Base-by-base conservation (phyloP, 1,139 yeast genomes). In the Magnusiomyces clavatus region DNA sequence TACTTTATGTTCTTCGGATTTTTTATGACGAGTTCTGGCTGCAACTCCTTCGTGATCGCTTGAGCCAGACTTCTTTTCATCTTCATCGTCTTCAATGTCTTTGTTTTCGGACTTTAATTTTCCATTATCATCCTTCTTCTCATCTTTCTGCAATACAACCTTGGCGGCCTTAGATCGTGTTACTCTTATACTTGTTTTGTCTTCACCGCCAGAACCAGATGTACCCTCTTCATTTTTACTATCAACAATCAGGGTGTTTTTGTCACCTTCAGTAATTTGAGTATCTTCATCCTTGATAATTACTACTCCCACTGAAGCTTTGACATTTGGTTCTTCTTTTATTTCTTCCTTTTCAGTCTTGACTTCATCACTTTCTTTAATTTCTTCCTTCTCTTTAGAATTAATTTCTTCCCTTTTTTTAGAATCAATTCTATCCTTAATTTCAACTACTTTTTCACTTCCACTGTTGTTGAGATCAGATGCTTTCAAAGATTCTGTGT, bases 81-180 rank as follows among this genome's bases (percentile, higher is more conserved):
- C 34, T 13, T 11, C 8, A 12, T 35, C 13, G 3, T 3, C 47
- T 11, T 34, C 17, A 14, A 14, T 19, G 20, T 45, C 51, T 10
- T 46, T 40, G 12, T 44, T 45, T 14, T 36, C 39, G 6, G 45
- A 43, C 6, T 31, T 44, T 17, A 37, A 48, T 37, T 47, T 51
- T 16, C 42, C 47, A 6, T 41, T 44, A 6, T 16, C 31, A 29
- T 14, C 43, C 14, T 11, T 35, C 44, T 50, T 47, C 6, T 31
- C 50, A 20, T 46, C 43, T 12, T 44, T 47, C n/a, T 48, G 42
- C 16, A 45, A 29, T 2, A 16, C 20, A 17, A 13, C 52, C n/a
- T 54, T 48, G 39, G 8, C 17, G 8, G 39, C 41, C 39, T 35
- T 37, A 16, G 47, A 44, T 17, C 40, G 16, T 3, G 39, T 44